phyloP scores from a whole-genome alignment of 139 green algal genomes.

The Bryopsis sp. region DNA sequence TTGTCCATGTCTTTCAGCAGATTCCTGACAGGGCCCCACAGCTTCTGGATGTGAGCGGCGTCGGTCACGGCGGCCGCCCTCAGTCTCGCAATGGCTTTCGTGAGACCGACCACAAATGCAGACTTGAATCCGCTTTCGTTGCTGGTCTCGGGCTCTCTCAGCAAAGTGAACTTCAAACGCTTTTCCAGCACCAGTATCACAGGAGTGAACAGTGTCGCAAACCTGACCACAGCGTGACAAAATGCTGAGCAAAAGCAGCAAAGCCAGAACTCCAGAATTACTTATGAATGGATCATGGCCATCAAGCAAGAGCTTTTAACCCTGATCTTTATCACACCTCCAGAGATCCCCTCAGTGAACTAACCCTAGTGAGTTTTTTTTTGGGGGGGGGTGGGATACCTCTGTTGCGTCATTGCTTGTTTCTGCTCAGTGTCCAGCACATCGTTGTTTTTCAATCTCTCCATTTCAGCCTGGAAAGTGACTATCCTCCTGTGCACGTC shows the following conservation, averaged over 20 bases:
- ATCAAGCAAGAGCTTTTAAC: too few species aligned
- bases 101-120: too few species aligned
- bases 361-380: too few species aligned
- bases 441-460: constrained; percentile 17
- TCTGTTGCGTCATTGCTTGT: not conserved
- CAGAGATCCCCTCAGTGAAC: too few species aligned
- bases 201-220: constrained; percentile 41
- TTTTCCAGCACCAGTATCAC: constrained; percentile 38
- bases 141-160: not conserved
- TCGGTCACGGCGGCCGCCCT: too few species aligned
- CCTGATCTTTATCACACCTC: too few species aligned
- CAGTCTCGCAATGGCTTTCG: too few species aligned
- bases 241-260: too few species aligned
- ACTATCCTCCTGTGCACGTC: constrained; percentile 27
- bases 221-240: too few species aligned
- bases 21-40: constrained; percentile 37
- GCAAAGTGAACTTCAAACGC: constrained; percentile 5
- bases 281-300: too few species aligned
- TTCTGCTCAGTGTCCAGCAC: not conserved
- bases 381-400: constrained; percentile 13
- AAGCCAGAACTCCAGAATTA: too few species aligned
- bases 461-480: constrained; percentile 31
- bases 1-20: constrained; percentile 28
- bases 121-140: too few species aligned
- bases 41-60: not conserved